These are phyloP conservation scores for Collariella sp. DNA, from an alignment of 495 filamentous ascomycete genomes.

Conservation along the genomic window DNA sequence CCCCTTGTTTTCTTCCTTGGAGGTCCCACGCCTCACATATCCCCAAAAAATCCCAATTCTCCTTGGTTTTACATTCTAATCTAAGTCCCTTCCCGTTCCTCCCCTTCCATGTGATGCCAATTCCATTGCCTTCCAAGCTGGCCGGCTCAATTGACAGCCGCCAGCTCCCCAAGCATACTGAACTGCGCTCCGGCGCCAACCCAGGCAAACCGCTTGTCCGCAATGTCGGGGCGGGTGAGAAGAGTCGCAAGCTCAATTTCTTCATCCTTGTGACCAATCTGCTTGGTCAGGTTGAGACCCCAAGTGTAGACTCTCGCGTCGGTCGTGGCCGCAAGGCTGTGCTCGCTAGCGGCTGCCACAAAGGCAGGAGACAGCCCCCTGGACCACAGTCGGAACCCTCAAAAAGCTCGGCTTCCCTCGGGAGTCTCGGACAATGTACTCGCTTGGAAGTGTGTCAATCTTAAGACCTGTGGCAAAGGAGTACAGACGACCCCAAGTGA, in stretches of 20 bases:
- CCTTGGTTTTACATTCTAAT: neutral
- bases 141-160: neutral
- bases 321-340: slow-evolving; percentile 47
- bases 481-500: slow-evolving; percentile 10
- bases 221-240: slow-evolving; percentile 52
- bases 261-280: slow-evolving; percentile 50
- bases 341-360: slow-evolving; percentile 45
- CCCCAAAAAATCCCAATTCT: no score
- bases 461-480: slow-evolving; percentile 45
- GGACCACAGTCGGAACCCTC: slow-evolving; percentile 13
- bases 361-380: slow-evolving; percentile 15
- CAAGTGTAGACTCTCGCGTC: slow-evolving; percentile 54
- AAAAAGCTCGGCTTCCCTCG: slow-evolving; percentile 8
- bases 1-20: neutral
- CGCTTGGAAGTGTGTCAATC: slow-evolving; percentile 41
- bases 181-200: slow-evolving; percentile 59
- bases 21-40: neutral
- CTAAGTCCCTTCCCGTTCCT: no score
- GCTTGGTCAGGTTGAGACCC: slow-evolving; percentile 59
- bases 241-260: slow-evolving; percentile 47
- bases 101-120: no score
- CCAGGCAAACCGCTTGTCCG: slow-evolving; percentile 43
- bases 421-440: slow-evolving; percentile 35
- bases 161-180: slow-evolving; percentile 40
- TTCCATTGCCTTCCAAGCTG: no score